Evolutionary conservation across 805 yeast genomes (phyloP).

Genomic region (Kuraishia molischiana): DNA sequence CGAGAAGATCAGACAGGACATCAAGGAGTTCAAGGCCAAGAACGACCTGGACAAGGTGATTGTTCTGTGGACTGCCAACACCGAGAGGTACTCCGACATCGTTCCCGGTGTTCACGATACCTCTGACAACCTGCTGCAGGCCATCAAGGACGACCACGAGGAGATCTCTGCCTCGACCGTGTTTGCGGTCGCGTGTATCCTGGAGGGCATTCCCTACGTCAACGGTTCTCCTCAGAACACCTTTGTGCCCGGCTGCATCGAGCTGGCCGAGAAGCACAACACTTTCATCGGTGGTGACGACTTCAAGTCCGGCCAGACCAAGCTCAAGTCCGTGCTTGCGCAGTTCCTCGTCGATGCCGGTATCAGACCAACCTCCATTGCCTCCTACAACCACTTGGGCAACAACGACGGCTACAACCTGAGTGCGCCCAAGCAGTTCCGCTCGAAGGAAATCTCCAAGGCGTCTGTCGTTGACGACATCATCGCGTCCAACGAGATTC

Average conservation of each 20-base stretch:
- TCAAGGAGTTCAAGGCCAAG: slow-evolving; percentile 59
- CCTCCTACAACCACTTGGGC: slow-evolving; percentile 93
- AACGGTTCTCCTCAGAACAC: slow-evolving; percentile 98
- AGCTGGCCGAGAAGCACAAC: slow-evolving; percentile 70
- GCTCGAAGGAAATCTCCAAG: slow-evolving; percentile 92
- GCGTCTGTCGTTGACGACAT: slow-evolving; percentile 91
- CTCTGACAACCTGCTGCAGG: slow-evolving; percentile 61
- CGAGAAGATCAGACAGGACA: slow-evolving; percentile 76
- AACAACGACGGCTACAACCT: slow-evolving; percentile 93
- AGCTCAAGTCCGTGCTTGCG: slow-evolving; percentile 91
- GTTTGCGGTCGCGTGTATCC: slow-evolving; percentile 87
- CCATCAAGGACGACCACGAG: slow-evolving; percentile 70
- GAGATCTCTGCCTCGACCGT: slow-evolving; percentile 92
- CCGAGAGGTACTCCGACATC: slow-evolving; percentile 83
- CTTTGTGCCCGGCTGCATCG: slow-evolving; percentile 90
- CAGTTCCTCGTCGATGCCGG: slow-evolving; percentile 97
- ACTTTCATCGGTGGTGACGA: slow-evolving; percentile 94
- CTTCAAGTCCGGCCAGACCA: slow-evolving; percentile 95
- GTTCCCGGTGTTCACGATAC: slow-evolving; percentile 80
- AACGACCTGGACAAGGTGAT: slow-evolving; percentile 79
- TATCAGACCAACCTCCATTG: slow-evolving; percentile 88
- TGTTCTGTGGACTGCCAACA: slow-evolving; percentile 95
- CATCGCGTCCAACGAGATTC: slow-evolving; percentile 74
- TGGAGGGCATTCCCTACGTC: slow-evolving; percentile 83
- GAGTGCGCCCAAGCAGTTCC: slow-evolving; percentile 86